phyloP scores from a whole-genome alignment of 2,329 filamentous ascomycete species.

The Tolypocladium inflatum region DNA sequence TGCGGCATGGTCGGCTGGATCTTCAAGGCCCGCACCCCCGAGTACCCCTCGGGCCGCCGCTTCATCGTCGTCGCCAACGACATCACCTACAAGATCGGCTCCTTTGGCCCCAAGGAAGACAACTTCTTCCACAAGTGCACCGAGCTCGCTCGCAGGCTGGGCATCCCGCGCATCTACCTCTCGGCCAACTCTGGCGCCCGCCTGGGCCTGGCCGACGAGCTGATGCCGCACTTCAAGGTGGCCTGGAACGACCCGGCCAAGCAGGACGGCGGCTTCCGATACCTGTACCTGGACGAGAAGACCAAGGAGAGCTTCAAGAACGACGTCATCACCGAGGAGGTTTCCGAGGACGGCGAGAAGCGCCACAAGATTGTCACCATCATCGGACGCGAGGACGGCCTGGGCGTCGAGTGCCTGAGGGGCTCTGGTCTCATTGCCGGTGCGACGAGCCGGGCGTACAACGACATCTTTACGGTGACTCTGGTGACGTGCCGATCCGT shows the following conservation, averaged over 20 bases:
- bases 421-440: constrained; percentile 97
- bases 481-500: constrained; percentile 97
- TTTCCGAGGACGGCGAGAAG: constrained; percentile 79
- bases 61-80: constrained; percentile 98
- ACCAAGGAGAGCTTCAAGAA: constrained; percentile 82
- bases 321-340: constrained; percentile 65
- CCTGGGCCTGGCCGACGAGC: constrained; percentile 90
- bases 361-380: constrained; percentile 92
- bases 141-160: constrained; percentile 84
- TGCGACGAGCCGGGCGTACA: constrained; percentile 92
- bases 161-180: constrained; percentile 93
- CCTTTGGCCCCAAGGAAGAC: constrained; percentile 92
- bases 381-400: constrained; percentile 85
- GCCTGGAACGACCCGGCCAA: constrained; percentile 83
- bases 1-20: constrained; percentile 99
- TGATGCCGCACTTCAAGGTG: constrained; percentile 94
- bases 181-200: constrained; percentile 98
- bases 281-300: constrained; percentile 85
- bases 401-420: constrained; percentile 94
- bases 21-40: constrained; percentile 85
- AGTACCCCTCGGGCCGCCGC: constrained; percentile 84
- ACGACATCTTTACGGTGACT: constrained; percentile 97
- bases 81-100: constrained; percentile 98
- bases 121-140: constrained; percentile 99
- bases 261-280: constrained; percentile 88